Percentiles rank a stretch among this genome's conserved stretches.
Conservation (phyloP, 2,329 filamentous ascomycete species). For the Colletotrichum liaoningense region DNA sequence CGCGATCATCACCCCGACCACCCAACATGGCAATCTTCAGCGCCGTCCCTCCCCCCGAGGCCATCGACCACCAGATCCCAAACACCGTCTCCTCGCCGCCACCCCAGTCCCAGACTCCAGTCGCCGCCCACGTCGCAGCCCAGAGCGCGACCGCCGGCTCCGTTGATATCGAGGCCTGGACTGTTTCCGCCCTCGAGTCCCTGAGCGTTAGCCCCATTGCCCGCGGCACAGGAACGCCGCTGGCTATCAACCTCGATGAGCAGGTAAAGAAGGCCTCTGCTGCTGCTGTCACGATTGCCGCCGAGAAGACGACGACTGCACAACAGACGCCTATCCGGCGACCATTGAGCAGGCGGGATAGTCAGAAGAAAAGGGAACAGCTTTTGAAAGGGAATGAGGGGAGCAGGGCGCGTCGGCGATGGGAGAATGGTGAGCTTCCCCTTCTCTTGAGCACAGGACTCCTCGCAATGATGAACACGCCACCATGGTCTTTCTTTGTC, state of each 20-base stretch:
- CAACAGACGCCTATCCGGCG: conserved; percentile 51
- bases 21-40: conserved; percentile 63
- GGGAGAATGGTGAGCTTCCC: conserved; percentile 84
- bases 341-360: conserved; percentile 64
- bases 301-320: conserved; percentile 23
- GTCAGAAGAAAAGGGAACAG: conserved; percentile 73
- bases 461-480: not conserved
- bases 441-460: not conserved
- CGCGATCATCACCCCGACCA: not conserved
- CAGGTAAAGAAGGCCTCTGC: conserved; percentile 35
- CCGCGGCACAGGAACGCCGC: conserved; percentile 70
- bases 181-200: conserved; percentile 66
- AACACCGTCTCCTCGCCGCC: conserved; percentile 38
- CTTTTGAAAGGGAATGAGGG: conserved; percentile 92
- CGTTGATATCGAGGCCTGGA: conserved; percentile 77
- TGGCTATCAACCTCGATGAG: conserved; percentile 83
- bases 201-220: conserved; percentile 65
- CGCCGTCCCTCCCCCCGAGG: conserved; percentile 61
- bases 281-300: conserved; percentile 25
- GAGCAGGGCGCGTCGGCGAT: conserved; percentile 84
- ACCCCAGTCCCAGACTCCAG: conserved; percentile 22
- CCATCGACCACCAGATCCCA: conserved; percentile 37
- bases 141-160: conserved; percentile 44
- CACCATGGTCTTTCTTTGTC: no score
- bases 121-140: conserved; percentile 36